A percentile compares a stretch with the other conserved stretches of the same genome.
Conservation (phyloP, 805 yeast species). For the Saccharomycopsis sp. region DNA sequence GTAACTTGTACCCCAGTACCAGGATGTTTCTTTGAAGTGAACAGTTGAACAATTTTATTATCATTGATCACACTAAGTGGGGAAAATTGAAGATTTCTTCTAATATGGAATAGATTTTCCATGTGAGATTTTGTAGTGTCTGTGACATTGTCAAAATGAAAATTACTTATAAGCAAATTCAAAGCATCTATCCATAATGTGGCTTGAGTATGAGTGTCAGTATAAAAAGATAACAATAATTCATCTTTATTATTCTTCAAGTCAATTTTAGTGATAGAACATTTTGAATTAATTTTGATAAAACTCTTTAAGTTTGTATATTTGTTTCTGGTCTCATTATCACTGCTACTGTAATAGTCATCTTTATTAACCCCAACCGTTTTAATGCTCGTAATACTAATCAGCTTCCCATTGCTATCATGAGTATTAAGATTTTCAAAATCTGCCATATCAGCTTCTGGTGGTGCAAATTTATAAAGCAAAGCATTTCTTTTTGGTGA, state of each 20-base stretch:
- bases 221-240: conserved; percentile 12
- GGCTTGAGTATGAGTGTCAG: conserved; percentile 10
- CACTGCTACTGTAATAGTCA: neutral
- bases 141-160: conserved; percentile 8
- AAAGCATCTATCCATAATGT: conserved; percentile 17
- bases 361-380: conserved; percentile 6
- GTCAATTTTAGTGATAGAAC: conserved; percentile 12
- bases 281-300: conserved; percentile 9
- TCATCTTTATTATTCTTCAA: conserved; percentile 5
- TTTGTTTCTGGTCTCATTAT: neutral
- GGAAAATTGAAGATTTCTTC: conserved; percentile 14
- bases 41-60: conserved; percentile 9
- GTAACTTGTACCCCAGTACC: neutral
- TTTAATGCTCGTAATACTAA: conserved; percentile 8
- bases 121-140: conserved; percentile 14
- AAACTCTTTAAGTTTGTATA: neutral
- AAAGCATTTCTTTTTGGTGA: conserved; percentile 8
- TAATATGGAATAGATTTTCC: conserved; percentile 18
- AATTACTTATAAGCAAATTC: conserved; percentile 14
- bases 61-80: conserved; percentile 13
- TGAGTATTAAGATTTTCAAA: neutral
- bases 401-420: conserved; percentile 3
- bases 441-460: neutral
- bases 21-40: conserved; percentile 1
- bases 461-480: neutral